A percentile compares a stretch with the other conserved stretches of the same genome.
phyloP scores from a whole-genome alignment of 768 basidiomycete species.

The Russula abietina region DNA sequence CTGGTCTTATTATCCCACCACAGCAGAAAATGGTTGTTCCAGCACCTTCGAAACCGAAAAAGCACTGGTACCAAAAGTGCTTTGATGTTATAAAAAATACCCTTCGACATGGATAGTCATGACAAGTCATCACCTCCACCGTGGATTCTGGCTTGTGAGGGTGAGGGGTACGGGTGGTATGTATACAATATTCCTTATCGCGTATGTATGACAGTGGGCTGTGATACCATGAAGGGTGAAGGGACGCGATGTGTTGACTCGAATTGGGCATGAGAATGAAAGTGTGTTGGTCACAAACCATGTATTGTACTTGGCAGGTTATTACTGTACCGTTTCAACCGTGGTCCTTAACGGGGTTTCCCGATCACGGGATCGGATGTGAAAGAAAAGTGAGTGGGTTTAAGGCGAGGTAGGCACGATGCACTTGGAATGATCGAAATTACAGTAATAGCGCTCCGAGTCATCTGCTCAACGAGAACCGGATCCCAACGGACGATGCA shows the following conservation, averaged over 20 bases:
- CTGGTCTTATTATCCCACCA: background rate
- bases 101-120: too few relatives aligned
- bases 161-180: background rate
- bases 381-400: background rate
- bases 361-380: background rate
- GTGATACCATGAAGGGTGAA: background rate
- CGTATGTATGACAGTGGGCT: background rate
- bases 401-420: background rate
- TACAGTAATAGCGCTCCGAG: background rate
- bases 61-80: background rate
- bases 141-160: background rate
- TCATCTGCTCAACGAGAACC: background rate
- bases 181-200: background rate
- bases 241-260: background rate
- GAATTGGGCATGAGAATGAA: background rate
- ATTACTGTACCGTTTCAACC: background rate
- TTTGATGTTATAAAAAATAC: background rate
- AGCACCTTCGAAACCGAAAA: background rate
- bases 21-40: background rate
- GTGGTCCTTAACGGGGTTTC: background rate
- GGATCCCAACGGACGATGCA: background rate
- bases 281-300: background rate
- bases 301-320: background rate
- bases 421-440: background rate
- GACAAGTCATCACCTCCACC: too few relatives aligned